Conservation (phyloP, 192 early-diverging fungal genomes). For the Coemansia sp. region DNA sequence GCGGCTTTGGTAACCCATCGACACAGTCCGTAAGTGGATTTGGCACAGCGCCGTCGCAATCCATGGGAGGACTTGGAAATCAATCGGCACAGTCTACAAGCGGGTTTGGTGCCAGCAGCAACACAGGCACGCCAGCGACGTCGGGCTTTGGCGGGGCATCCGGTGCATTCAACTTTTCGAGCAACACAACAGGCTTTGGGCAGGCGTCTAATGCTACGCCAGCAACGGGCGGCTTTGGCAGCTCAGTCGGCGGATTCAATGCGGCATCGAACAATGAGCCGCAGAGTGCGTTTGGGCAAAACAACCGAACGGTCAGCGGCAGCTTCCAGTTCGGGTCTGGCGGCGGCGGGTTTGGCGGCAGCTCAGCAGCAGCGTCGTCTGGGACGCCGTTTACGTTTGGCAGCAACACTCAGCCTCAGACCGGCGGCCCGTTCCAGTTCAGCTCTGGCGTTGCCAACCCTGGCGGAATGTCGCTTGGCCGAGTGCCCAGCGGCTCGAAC, state of each 20-base stretch:
- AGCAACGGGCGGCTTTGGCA: conserved; percentile 24
- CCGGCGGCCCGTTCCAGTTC: conserved; percentile 37
- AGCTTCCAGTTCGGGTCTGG: conserved; percentile 31
- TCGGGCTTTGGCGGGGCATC: conserved; percentile 17
- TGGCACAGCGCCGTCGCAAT: conserved; percentile 15
- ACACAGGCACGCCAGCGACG: conserved; percentile 4
- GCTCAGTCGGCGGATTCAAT: conserved; percentile 4
- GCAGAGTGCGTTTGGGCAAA: conserved; percentile 40
- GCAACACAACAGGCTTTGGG: conserved; percentile 30
- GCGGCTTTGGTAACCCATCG: conserved; percentile 15
- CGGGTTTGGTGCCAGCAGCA: conserved; percentile 12
- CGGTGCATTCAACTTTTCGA: conserved; percentile 21
- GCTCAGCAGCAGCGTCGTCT: conserved; percentile 10
- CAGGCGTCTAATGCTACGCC: conserved; percentile 19
- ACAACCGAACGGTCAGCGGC: conserved; percentile 12
- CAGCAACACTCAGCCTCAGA: conserved; percentile 32
- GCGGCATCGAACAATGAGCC: conserved; percentile 7
- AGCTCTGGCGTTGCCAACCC: conserved; percentile 32
- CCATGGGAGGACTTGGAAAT: conserved; percentile 12
- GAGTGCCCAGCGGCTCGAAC: conserved; percentile 42
- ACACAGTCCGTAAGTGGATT: conserved; percentile 7
- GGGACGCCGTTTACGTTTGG: conserved; percentile 26
- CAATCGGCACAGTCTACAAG: conserved; percentile 7
- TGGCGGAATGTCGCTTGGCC: conserved; percentile 39
- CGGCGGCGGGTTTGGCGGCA: conserved; percentile 3